These are phyloP conservation scores for Heterobasidion occidentale DNA, from an alignment of 1,284 basidiomycete species.

Conservation along the genomic window DNA sequence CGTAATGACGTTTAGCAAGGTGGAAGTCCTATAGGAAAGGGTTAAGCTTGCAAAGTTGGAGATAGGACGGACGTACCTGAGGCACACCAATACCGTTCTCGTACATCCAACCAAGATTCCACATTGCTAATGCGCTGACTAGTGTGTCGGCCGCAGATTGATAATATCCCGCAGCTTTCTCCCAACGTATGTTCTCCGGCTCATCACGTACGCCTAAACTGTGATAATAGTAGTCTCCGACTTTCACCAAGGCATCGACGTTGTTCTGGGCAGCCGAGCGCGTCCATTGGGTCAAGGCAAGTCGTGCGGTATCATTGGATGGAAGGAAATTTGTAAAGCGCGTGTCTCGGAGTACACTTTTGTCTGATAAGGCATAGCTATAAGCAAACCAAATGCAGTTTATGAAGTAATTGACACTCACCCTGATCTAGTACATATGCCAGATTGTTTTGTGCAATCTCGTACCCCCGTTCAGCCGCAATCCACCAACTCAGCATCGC, in stretches of 20 bases:
- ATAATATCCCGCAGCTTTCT: constrained; percentile 91
- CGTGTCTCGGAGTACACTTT: constrained; percentile 62
- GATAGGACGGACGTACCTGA: constrained; percentile 40
- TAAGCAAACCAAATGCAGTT: neutral
- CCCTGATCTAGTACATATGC: constrained; percentile 91
- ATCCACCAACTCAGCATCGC: constrained; percentile 93
- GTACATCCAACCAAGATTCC: constrained; percentile 99
- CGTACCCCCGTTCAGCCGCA: constrained; percentile 87
- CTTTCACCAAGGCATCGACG: constrained; percentile 93
- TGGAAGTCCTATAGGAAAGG: constrained; percentile 74
- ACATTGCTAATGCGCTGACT: constrained; percentile 89
- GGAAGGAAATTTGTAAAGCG: constrained; percentile 60
- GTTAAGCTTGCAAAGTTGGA: neutral
- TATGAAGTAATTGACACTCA: constrained; percentile 21
- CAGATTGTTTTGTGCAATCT: constrained; percentile 93
- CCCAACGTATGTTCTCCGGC: constrained; percentile 53
- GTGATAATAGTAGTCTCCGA: constrained; percentile 93
- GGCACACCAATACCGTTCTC: constrained; percentile 92
- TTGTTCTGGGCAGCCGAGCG: constrained; percentile 92
- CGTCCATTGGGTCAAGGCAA: constrained; percentile 90
- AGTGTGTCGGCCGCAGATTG: constrained; percentile 90
- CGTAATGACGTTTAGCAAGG: constrained; percentile 95
- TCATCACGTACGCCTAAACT: constrained; percentile 71
- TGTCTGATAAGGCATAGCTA: constrained; percentile 39
- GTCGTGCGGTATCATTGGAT: constrained; percentile 71